Percentiles rank a stretch among this genome's conserved stretches.
Conservation (phyloP, 2,329 filamentous ascomycete species). For the Botrytis fragariae region DNA sequence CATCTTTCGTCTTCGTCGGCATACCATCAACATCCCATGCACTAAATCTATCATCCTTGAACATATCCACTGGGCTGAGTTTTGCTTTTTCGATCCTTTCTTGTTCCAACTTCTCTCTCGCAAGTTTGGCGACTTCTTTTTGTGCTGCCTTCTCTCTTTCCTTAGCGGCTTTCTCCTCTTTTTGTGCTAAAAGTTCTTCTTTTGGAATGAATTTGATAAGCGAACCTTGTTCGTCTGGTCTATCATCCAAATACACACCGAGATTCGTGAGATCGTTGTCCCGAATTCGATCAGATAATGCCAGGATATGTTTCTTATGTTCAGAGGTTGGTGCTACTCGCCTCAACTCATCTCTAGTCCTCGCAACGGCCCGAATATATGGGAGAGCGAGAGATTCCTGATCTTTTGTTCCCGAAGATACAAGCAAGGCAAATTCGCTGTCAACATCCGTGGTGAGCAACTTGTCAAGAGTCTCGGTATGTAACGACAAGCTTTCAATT, state of each 20-base stretch:
- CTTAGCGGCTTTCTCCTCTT: slow-evolving; percentile 58
- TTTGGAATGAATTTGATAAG: slow-evolving; percentile 67
- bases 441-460: slow-evolving; percentile 47
- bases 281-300: slow-evolving; percentile 75
- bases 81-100: slow-evolving; percentile 53
- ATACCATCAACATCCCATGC: slow-evolving; percentile 83
- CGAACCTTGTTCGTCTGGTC: slow-evolving; percentile 59
- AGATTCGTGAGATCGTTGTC: slow-evolving; percentile 79
- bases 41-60: slow-evolving; percentile 60
- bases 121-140: slow-evolving; percentile 40
- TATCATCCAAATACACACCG: slow-evolving; percentile 83
- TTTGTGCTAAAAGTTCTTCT: slow-evolving; percentile 54
- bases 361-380: slow-evolving; percentile 50
- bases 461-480: slow-evolving; percentile 44
- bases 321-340: slow-evolving; percentile 50
- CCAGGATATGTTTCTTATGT: slow-evolving; percentile 69
- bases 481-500: slow-evolving; percentile 48
- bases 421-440: slow-evolving; percentile 48
- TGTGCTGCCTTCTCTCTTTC: slow-evolving; percentile 60
- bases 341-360: slow-evolving; percentile 48
- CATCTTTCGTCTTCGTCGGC: slow-evolving; percentile 73
- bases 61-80: slow-evolving; percentile 54
- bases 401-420: slow-evolving; percentile 48
- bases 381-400: slow-evolving; percentile 53
- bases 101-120: slow-evolving; percentile 49